Evolutionary conservation across 192 early-diverging fungal genomes (phyloP), one percentile per base, ranked within the genome.

Genomic region (Coemansia sp.): DNA sequence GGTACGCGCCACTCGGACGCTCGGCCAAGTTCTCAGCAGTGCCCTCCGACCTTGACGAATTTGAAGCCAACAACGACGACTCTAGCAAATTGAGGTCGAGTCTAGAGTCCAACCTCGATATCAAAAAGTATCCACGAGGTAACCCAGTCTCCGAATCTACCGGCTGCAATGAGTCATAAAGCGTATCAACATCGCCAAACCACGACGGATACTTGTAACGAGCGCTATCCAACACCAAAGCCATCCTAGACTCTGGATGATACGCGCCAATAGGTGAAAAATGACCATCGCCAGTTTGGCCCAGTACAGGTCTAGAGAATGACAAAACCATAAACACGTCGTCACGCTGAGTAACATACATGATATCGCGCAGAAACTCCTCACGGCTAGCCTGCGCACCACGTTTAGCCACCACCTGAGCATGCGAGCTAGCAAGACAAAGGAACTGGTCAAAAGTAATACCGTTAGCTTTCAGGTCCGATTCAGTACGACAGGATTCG

Each of bases 221-320:
- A 0, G 95, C 96, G 11, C 90, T 93, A 72, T 98, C 96, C 22
- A 97, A 77, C 7, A 98, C 92, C 44, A 98, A 81, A 5, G 90
- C 93, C 71, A 86, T 87, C 62, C 92, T 87, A 6, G 84, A 76
- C n/a, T 79, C 89, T 12, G 88, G 83, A 55, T 94, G 88, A 70
- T 92, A 97, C 5, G 89, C 94, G 11, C 91, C 94, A 68, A 98
- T 90, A 18, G 96, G 96, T n/a, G 83, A 90, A 63, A 96, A 98
- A 67, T 98, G 96, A 2, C 95, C 97, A 72, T 97, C 95, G 34
- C 97, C 97, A 2, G 95, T 98, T 78, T 97, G 95, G 12, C 87
- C 85, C 31, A 98, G 84, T 0, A 84, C 70, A 24, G 86, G 83
- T 15, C 97, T 85, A 1, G 90, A 92, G 70, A 95, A 98, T 1